Conservation (phyloP, 164 flowering plant species). For the Piper longum region DNA sequence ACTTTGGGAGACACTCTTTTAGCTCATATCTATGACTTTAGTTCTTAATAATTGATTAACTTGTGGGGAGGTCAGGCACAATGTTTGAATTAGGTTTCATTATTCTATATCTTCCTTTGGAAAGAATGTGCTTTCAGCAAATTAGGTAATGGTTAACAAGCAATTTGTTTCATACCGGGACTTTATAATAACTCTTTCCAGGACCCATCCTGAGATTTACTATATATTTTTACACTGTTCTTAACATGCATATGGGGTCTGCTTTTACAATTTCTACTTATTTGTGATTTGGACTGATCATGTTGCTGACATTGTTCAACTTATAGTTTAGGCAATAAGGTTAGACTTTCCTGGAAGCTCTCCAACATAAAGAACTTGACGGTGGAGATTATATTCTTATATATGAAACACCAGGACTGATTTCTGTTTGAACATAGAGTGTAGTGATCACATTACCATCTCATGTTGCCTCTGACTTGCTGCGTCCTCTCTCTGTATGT, state of each 20-base stretch:
- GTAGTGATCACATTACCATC: conserved; percentile 86
- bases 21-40: no score
- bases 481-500: conserved; percentile 83
- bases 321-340: conserved; percentile 65
- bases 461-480: conserved; percentile 53
- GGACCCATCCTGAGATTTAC: no score
- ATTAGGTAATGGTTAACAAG: no score
- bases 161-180: no score
- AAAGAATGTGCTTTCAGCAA: no score
- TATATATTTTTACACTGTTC: neutral
- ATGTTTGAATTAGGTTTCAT: no score
- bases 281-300: neutral
- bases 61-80: no score
- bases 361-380: conserved; percentile 35
- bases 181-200: no score
- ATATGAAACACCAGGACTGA: conserved; percentile 79
- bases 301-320: neutral
- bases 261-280: neutral
- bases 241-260: neutral
- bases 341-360: conserved; percentile 86
- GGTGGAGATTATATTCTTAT: conserved; percentile 46
- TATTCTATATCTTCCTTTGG: no score
- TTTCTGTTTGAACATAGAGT: conserved; percentile 46
- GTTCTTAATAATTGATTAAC: no score
- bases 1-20: no score